Base-by-base conservation (phyloP, 768 basidiomycete species). In the Tylopilus plumbeoviolaceoides region DNA sequence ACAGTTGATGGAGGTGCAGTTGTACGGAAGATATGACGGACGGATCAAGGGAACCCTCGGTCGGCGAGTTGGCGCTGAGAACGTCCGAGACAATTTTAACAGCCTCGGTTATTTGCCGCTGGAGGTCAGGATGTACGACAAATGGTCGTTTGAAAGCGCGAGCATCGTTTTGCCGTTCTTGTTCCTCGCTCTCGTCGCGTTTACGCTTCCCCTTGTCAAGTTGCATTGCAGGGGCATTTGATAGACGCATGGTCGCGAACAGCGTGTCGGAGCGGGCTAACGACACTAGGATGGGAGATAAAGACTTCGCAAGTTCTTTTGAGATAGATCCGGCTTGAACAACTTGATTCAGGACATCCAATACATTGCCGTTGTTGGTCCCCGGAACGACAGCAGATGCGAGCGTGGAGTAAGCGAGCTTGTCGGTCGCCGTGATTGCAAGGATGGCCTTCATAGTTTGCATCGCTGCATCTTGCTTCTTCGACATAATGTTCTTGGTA, bases 151-250 rank as follows among this genome's bases (percentile, higher is more conserved):
- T 85, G 58, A 47, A 64, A 62, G 45, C 58, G 44, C 55, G 72
- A 8, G 50, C 50, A 7, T 67, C 69, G 28, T 50, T 59, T 42
- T 63, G 69, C 43, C 52, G 63, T 50, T 54, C 59, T 44, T 67
- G 66, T 41, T 66, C 64, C 31, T 72, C 74, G 21, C 66, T 70
- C 52, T 80, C 78, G 51, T 83, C 84, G 5, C 87, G 79, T 66
- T 87, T 89, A 39, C 89, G 81, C 65, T 91, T 90, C n/a, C 85
- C 84, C 58, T 78, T 82, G 63, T 85, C 81, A 1, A 84, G 78
- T 55, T 85, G 79, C 5, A 81, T 73, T 0, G 80, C 77, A 23
- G 85, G 70, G 14, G 82, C 80, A 48, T 83, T 80, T 8, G 85
- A 86, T 50, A 80, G 82, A 42, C 80, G 79, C 55, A 87, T 73